Conservation (phyloP, 2,329 filamentous ascomycete species). For the Colletotrichum endophyticum region DNA sequence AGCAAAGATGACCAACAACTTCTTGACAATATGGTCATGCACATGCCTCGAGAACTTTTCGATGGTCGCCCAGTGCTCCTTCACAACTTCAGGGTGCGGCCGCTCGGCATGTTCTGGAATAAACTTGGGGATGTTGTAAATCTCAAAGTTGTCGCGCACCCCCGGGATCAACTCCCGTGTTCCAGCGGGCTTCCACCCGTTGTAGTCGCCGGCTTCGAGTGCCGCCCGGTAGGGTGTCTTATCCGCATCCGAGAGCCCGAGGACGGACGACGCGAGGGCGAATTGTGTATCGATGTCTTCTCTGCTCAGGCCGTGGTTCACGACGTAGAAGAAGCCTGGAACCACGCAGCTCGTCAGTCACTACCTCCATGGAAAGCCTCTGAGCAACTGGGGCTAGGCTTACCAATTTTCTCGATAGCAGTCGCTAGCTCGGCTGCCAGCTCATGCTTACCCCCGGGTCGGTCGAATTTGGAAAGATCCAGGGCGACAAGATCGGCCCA, state of each 20-base stretch:
- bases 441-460: background rate
- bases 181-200: constrained; percentile 57
- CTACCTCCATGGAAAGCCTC: accelerated
- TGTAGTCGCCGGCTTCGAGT: constrained; percentile 57
- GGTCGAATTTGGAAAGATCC: background rate
- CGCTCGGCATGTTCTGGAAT: constrained; percentile 45
- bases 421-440: background rate
- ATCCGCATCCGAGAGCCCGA: constrained; percentile 56
- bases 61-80: constrained; percentile 55
- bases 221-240: constrained; percentile 59
- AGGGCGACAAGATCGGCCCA: background rate
- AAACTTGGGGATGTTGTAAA: constrained; percentile 67
- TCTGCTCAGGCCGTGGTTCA: constrained; percentile 64
- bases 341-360: background rate
- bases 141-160: constrained; percentile 59
- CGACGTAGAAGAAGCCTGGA: constrained; percentile 55
- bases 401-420: background rate
- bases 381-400: accelerated
- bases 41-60: constrained; percentile 50
- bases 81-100: constrained; percentile 49
- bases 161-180: constrained; percentile 27
- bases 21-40: constrained; percentile 56
- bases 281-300: constrained; percentile 64
- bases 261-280: constrained; percentile 60
- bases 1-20: constrained; percentile 45